phyloP scores from a whole-genome alignment of 148 eudicot genomes.

The Cornus suecica region DNA sequence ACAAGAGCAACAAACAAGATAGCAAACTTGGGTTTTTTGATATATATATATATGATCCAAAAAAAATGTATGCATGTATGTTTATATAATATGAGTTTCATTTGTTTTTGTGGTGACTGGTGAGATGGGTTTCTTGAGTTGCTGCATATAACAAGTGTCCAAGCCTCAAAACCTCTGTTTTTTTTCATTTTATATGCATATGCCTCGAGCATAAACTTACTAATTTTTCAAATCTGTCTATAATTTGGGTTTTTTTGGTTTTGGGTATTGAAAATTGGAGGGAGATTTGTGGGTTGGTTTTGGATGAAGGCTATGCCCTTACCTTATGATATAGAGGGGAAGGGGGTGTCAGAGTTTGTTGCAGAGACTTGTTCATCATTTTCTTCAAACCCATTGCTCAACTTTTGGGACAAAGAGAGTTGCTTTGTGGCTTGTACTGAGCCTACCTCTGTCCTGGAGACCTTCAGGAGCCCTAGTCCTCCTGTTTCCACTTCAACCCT shows the following conservation, averaged over 20 bases:
- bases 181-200: background rate
- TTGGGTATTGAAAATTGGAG: background rate
- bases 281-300: slow-evolving; percentile 7
- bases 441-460: slow-evolving; percentile 77
- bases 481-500: slow-evolving; percentile 67
- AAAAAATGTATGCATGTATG: slow-evolving; percentile 12
- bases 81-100: slow-evolving; percentile 15
- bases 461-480: slow-evolving; percentile 57
- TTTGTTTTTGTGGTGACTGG: slow-evolving; percentile 12
- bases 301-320: slow-evolving; percentile 50
- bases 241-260: background rate
- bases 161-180: slow-evolving; percentile 10
- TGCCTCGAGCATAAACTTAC: background rate
- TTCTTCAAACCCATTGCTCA: slow-evolving; percentile 9
- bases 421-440: slow-evolving; percentile 34
- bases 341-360: slow-evolving; percentile 38
- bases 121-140: slow-evolving; percentile 14
- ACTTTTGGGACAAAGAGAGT: slow-evolving; percentile 18
- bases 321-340: slow-evolving; percentile 70
- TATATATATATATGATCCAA: background rate
- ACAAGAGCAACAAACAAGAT: background rate
- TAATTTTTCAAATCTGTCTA: background rate
- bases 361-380: slow-evolving; percentile 13
- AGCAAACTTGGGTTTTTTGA: background rate
- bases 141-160: background rate